Evolutionary conservation across 306 rosid species (phyloP).

Genomic region (Psophocarpus tetragonolobus): DNA sequence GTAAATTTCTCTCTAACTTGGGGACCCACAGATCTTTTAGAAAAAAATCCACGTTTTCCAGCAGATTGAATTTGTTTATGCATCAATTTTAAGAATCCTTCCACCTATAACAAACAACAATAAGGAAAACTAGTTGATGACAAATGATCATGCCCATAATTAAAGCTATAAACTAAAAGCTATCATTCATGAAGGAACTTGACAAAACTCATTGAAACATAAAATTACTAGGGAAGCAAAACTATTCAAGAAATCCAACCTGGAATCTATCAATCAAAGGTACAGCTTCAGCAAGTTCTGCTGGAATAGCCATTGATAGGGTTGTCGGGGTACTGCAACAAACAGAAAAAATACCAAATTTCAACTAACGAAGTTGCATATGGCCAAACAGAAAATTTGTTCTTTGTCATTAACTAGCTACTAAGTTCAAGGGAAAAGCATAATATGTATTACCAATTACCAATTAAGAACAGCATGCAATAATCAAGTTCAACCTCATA

Average conservation of each 20-base stretch:
- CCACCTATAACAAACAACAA: constrained; percentile 60
- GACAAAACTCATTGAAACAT: constrained; percentile 18
- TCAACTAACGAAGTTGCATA: background rate
- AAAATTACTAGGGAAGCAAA: background rate
- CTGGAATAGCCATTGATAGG: constrained; percentile 71
- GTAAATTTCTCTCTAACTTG: constrained; percentile 76
- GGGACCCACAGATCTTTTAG: constrained; percentile 77
- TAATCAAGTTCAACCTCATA: background rate
- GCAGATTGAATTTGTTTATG: constrained; percentile 95
- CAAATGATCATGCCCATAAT: constrained; percentile 4
- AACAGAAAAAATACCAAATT: constrained; percentile 7
- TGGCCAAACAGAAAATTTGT: constrained; percentile 5
- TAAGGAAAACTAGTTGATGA: background rate
- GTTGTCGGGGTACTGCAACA: constrained; percentile 72
- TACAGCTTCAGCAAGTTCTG: constrained; percentile 85
- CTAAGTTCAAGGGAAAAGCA: background rate
- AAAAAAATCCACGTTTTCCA: constrained; percentile 93
- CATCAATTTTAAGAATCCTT: constrained; percentile 86
- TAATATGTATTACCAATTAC: background rate
- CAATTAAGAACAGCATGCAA: constrained; percentile 2
- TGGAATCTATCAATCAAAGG: constrained; percentile 89
- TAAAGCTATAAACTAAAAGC: constrained; percentile 13
- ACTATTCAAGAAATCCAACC: constrained; percentile 39
- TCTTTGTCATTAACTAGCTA: background rate
- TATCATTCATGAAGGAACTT: constrained; percentile 10